Conservation (phyloP, 306 rosid genomes). For the Acacia melanoxylon region DNA sequence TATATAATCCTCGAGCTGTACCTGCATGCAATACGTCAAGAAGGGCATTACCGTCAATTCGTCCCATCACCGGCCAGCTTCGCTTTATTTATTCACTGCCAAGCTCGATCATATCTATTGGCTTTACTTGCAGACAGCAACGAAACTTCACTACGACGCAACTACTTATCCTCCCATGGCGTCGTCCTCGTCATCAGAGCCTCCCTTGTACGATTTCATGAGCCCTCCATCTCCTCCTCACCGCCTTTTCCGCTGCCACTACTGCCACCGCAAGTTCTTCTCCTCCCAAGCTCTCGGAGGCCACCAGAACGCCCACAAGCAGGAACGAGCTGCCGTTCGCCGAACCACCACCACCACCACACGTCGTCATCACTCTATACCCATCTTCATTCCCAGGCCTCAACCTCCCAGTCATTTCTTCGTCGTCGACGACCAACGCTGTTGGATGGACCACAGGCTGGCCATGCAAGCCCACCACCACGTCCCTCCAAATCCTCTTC, state of each 20-base stretch:
- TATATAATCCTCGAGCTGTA: neutral
- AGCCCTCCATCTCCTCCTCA: constrained; percentile 33
- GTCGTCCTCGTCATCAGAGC: constrained; percentile 29
- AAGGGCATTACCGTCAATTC: neutral
- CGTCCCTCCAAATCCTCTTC: neutral
- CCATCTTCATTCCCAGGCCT: neutral
- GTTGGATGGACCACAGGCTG: constrained; percentile 3
- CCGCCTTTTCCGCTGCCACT: constrained; percentile 50
- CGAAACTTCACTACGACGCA: neutral
- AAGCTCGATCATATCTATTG: too few relatives aligned
- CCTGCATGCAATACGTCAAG: neutral
- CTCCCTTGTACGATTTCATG: constrained; percentile 45
- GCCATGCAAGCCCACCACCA: constrained; percentile 20
- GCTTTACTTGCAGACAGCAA: neutral
- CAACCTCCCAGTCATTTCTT: neutral
- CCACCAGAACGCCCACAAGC: constrained; percentile 93
- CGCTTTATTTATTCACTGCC: neutral
- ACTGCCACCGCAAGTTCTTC: constrained; percentile 70
- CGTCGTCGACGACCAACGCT: constrained; percentile 20
- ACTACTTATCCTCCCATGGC: constrained; percentile 30
- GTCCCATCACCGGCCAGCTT: neutral
- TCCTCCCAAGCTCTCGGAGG: constrained; percentile 96
- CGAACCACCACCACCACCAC: neutral
- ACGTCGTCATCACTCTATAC: neutral
- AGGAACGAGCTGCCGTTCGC: constrained; percentile 70